phyloP scores from a whole-genome alignment of 768 basidiomycete genomes.

The Podaxis sp. region DNA sequence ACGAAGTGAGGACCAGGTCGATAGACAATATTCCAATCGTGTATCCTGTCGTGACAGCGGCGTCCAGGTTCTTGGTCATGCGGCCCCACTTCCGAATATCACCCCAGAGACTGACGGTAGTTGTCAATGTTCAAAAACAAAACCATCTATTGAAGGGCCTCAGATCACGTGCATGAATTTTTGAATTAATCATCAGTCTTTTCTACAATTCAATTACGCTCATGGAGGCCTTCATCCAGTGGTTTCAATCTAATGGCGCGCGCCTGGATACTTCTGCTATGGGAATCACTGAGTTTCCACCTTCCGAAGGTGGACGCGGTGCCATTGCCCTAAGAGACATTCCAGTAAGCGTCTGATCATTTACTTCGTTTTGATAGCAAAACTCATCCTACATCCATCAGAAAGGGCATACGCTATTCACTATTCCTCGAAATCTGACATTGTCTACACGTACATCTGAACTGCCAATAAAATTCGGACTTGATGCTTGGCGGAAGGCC shows the following conservation, averaged over 20 bases:
- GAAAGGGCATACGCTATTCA: slow-evolving; percentile 78
- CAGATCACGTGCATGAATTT: neutral
- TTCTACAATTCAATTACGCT: neutral
- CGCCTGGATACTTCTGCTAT: slow-evolving; percentile 46
- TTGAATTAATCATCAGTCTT: neutral
- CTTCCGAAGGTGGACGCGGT: slow-evolving; percentile 66
- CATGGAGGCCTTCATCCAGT: slow-evolving; percentile 41
- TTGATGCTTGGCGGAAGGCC: slow-evolving; percentile 60
- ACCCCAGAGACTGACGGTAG: neutral
- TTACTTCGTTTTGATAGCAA: neutral
- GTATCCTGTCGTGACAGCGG: neutral
- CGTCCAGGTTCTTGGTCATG: neutral
- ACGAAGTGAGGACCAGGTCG: neutral
- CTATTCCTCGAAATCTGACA: slow-evolving; percentile 74
- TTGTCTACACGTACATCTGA: slow-evolving; percentile 78
- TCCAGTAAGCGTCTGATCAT: slow-evolving; percentile 42
- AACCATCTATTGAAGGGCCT: neutral
- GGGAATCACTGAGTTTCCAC: slow-evolving; percentile 45
- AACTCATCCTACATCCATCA: slow-evolving; percentile 27
- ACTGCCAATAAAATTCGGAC: slow-evolving; percentile 60
- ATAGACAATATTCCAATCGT: neutral
- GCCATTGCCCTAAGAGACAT: slow-evolving; percentile 74
- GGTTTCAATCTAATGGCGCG: slow-evolving; percentile 59
- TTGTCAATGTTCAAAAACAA: neutral
- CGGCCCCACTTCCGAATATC: neutral